Base-by-base conservation (phyloP, 331 rosid genomes). In the Acacia pycnantha region DNA sequence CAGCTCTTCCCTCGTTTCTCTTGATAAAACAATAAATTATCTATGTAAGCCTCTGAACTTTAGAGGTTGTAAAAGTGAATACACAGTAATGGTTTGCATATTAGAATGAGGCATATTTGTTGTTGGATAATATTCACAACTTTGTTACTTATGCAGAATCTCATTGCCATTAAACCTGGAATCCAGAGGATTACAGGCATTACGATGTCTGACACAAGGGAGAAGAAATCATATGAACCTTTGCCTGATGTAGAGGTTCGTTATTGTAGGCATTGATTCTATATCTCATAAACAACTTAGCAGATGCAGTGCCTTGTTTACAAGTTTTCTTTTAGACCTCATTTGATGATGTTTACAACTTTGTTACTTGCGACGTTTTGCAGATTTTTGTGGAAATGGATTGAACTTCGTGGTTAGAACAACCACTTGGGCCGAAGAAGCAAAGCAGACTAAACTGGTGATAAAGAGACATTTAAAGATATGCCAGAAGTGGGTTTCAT, bases 91-190 rank as follows among this genome's bases (percentile, higher is more conserved):
- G 70, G 48, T 83, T n/a, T 84, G 43, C 68, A 51, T 46, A 64
- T 77, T 66, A 74, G 27, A 53, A 26, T 44, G 77, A 33, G 61
- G 40, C 53, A 44, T 22, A 47, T 37, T 66, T 41, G 68, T 44
- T 73, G 78, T 46, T 82, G 78, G 16, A 78, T 65, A 41, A 51
- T 67, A 51, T 69, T 78, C 26, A 37, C 61, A 48, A 68, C 64
- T 67, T 58, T 75, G 58, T 82, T 78, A 70, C 71, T 61, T 59
- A 29, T 81, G 88, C 90, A 96, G 99, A 92, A 92, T 85, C 97
- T 93, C 78, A 88, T 96, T 82, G 95, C 99, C 74, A 89, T 97
- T 7, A 92, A 91, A 87, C 97, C 92, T 35, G 99, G 99, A 86
- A 91, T 94, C 76, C 99, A 94, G 89, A 96, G 89, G 87, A 94